Evolutionary conservation across 805 yeast species (phyloP).

Genomic region (Lachancea sp.): DNA sequence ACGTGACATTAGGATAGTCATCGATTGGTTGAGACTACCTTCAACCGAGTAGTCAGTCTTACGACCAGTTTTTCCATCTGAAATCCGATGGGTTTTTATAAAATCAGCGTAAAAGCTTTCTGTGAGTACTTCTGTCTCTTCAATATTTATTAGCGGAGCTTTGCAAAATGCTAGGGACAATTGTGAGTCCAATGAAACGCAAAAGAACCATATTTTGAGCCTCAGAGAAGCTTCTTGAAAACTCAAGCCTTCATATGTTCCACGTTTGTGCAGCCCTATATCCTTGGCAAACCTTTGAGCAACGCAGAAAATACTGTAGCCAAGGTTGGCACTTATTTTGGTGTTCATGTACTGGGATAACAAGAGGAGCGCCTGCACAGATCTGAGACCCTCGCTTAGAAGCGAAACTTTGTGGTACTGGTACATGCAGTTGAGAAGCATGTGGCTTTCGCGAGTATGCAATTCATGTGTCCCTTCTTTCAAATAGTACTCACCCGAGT

Average conservation of each 20-base stretch:
- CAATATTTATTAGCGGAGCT: conserved; percentile 20
- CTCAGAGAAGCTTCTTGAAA: conserved; percentile 35
- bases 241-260: conserved; percentile 35
- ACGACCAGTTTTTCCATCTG: background rate
- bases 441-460: conserved; percentile 25
- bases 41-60: background rate
- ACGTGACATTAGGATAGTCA: conserved; percentile 15
- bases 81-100: conserved; percentile 14
- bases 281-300: conserved; percentile 51
- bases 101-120: conserved; percentile 20
- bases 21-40: conserved; percentile 13
- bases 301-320: conserved; percentile 38
- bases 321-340: conserved; percentile 37
- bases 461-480: conserved; percentile 15
- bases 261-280: conserved; percentile 50
- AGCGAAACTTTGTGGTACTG: conserved; percentile 48
- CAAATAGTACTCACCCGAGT: conserved; percentile 20
- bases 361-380: conserved; percentile 48
- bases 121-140: conserved; percentile 20
- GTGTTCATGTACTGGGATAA: conserved; percentile 36
- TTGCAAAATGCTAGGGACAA: conserved; percentile 20
- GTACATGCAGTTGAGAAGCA: conserved; percentile 39
- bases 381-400: conserved; percentile 44
- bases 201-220: conserved; percentile 43
- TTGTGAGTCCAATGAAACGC: conserved; percentile 26